Evolutionary conservation across 2,329 filamentous ascomycete genomes (phyloP).

Genomic region (Fusarium oxysporum): DNA sequence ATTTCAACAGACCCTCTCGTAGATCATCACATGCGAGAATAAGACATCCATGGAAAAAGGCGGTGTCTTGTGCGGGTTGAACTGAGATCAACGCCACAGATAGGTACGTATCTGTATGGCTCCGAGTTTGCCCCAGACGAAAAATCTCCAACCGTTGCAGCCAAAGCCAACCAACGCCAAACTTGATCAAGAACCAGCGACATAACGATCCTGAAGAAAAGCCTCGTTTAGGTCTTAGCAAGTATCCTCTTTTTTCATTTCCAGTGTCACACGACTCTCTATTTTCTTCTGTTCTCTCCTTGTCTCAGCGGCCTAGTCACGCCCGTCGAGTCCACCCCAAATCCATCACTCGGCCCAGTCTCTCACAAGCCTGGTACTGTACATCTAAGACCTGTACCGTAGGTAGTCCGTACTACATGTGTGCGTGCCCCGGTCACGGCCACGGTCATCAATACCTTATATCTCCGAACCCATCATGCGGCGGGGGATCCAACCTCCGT

Average conservation of each 20-base stretch:
- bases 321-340: neutral
- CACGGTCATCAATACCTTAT: conserved; percentile 40
- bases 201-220: conserved; percentile 10
- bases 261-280: conserved; percentile 41
- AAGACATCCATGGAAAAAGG: conserved; percentile 25
- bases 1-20: conserved; percentile 4
- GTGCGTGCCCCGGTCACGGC: conserved; percentile 42
- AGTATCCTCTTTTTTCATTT: conserved; percentile 22
- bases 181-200: conserved; percentile 28
- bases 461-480: conserved; percentile 60
- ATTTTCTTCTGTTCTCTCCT: neutral
- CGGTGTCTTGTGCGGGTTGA: conserved; percentile 27
- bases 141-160: conserved; percentile 36
- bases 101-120: conserved; percentile 27
- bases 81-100: conserved; percentile 27
- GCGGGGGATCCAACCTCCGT: conserved; percentile 67
- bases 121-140: conserved; percentile 27
- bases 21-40: conserved; percentile 32
- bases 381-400: conserved; percentile 6
- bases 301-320: conserved; percentile 28
- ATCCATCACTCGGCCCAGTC: conserved; percentile 30
- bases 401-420: conserved; percentile 28
- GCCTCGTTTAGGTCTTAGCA: conserved; percentile 22
- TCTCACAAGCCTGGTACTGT: conserved; percentile 35
- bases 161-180: conserved; percentile 26